Conservation (phyloP, 2,329 filamentous ascomycete species). For the Coniochaeta prunicola region DNA sequence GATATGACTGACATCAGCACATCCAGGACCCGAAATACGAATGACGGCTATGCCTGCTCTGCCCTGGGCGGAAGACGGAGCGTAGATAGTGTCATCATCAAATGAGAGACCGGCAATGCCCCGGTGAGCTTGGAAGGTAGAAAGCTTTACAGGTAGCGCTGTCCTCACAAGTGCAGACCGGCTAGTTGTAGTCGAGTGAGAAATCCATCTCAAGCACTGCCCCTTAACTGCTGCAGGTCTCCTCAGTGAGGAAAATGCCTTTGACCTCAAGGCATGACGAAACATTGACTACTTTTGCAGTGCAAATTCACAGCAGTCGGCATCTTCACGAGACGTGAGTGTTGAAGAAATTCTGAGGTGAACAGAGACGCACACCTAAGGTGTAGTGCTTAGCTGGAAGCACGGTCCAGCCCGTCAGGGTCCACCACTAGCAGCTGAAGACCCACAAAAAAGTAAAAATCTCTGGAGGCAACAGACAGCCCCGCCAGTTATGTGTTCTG, state of each 20-base stretch:
- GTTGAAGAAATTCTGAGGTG: not conserved
- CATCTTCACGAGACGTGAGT: not conserved
- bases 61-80: constrained; percentile 78
- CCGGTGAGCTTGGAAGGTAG: not conserved
- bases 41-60: constrained; percentile 87
- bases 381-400: too few relatives aligned
- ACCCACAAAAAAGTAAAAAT: not conserved
- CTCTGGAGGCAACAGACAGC: not conserved
- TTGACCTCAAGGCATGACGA: constrained; percentile 16
- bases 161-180: not conserved
- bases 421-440: not conserved
- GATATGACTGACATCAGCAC: constrained; percentile 51
- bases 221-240: not conserved
- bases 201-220: not conserved
- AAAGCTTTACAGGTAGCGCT: not conserved
- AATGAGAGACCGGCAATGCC: constrained; percentile 1
- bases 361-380: not conserved
- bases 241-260: not conserved
- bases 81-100: constrained; percentile 70
- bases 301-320: not conserved
- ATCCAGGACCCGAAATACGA: constrained; percentile 74
- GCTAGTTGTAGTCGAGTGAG: not conserved
- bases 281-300: constrained; percentile 17
- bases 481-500: not conserved
- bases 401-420: not conserved